Base-by-base conservation (phyloP, 768 basidiomycete genomes). In the Pilatotrama ljubarskyi region DNA sequence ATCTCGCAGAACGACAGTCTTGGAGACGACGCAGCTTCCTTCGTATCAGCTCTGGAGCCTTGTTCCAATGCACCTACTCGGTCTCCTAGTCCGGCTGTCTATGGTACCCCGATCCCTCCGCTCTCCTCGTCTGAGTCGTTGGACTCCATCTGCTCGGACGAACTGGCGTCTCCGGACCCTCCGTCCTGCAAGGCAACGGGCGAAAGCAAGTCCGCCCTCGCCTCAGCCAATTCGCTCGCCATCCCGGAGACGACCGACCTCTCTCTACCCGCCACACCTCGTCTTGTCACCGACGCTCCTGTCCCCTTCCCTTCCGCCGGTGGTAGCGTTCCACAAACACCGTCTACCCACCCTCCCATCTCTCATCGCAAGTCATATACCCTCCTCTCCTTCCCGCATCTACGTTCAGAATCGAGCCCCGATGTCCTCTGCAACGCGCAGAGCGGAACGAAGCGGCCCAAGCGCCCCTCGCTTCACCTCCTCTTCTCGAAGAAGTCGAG, bases 401-500 rank as follows among this genome's bases (percentile, higher is more conserved):
- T 58, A 66, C 74, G 64, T 63, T 75, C 44, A 62, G 67, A 61
- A 49, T 59, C 62, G 11, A 56, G 47, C 14, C 58, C 57, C 3
- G 55, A 47, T 1, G 52, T 43, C 14, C 42, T 49, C 13, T 25
- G 43, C 41, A 55, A 63, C 20, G 50, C 32, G 17, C 41, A 17
- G n/a, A 11, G 42, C 14, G 35, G 17, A 0, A 18, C 73, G 24
- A 71, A 70, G 54, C 77, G 75, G 58, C 69, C 79, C 59, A 90
- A 87, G 73, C 87, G 85, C 51, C 87, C 90, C 0, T 90, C 89
- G 2, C 72, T 90, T 57, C 84, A 84, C 50, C 74, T 89, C 17
- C 76, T 90, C 18, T 87, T 91, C 70, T 78, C 85, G 32, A 88
- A 87, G 74, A 82, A 80, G 48, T 84, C 87, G 6, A 22, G 77